These are phyloP conservation scores for Cystobasidium ongulense DNA, from an alignment of 768 basidiomycete species.

Conservation along the genomic window DNA sequence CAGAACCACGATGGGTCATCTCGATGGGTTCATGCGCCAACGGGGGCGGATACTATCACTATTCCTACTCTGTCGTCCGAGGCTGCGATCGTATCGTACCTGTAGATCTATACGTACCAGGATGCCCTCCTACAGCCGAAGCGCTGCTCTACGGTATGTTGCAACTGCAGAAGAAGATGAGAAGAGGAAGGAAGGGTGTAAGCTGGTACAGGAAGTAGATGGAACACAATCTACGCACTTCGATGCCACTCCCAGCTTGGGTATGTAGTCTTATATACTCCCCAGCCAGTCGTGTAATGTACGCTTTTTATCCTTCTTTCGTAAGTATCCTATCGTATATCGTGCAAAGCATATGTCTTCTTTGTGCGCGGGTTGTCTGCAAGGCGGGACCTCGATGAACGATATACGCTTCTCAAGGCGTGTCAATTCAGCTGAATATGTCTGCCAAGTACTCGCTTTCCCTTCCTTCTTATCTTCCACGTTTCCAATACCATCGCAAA, in stretches of 20 bases:
- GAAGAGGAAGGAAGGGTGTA: slow-evolving; percentile 2
- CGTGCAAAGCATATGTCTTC: neutral
- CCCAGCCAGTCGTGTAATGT: neutral
- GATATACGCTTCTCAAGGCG: no score
- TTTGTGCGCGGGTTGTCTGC: neutral
- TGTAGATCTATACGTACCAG: slow-evolving; percentile 96
- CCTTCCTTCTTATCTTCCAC: no score
- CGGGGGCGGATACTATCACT: slow-evolving; percentile 65
- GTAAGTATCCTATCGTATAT: neutral
- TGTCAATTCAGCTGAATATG: no score
- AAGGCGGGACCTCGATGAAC: no score
- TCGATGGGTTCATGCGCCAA: slow-evolving; percentile 98
- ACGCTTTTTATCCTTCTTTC: neutral
- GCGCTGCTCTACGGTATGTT: slow-evolving; percentile 73
- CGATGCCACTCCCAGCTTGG: no score
- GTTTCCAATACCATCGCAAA: no score
- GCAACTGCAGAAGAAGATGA: slow-evolving; percentile 2
- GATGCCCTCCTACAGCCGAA: slow-evolving; percentile 61
- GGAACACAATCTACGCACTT: neutral
- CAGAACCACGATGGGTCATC: slow-evolving; percentile 97
- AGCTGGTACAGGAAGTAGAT: slow-evolving; percentile 30
- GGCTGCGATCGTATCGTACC: slow-evolving; percentile 98
- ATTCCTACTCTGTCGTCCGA: slow-evolving; percentile 96
- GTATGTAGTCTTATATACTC: neutral
- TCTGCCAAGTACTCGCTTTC: no score